Conservation (phyloP, 108 stramenopile genomes). For the Pseudonitzschia pungens region DNA sequence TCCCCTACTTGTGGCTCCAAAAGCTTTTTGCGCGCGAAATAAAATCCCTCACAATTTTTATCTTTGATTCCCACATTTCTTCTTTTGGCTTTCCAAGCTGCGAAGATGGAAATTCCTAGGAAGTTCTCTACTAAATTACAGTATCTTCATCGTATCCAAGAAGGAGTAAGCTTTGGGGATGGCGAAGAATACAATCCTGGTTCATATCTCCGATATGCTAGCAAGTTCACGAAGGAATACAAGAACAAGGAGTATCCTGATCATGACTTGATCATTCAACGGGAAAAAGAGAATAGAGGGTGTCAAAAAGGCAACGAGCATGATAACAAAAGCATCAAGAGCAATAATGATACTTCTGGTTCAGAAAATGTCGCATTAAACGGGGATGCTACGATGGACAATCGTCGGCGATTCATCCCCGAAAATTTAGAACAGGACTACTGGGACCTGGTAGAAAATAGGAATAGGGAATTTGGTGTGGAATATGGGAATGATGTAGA, state of each 20-base stretch:
- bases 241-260: conserved; percentile 58
- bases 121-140: conserved; percentile 83
- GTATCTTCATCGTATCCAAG: conserved; percentile 79
- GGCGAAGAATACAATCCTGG: conserved; percentile 83
- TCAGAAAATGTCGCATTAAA: background rate
- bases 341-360: background rate
- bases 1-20: no score
- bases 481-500: conserved; percentile 98
- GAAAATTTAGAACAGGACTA: conserved; percentile 89
- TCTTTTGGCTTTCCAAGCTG: conserved; percentile 27
- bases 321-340: no score
- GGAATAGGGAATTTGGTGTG: conserved; percentile 58
- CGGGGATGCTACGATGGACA: background rate
- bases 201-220: conserved; percentile 70
- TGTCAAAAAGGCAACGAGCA: conserved; percentile 5
- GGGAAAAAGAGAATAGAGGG: conserved; percentile 2
- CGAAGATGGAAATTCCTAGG: conserved; percentile 48
- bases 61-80: background rate
- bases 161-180: conserved; percentile 92
- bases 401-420: conserved; percentile 42
- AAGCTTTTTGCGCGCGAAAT: no score
- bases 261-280: conserved; percentile 33
- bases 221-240: conserved; percentile 64
- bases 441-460: conserved; percentile 93
- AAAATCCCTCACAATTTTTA: conserved; percentile 1